phyloP scores from a whole-genome alignment of 2,329 filamentous ascomycete species.

The Aspergillus costaricaensis region DNA sequence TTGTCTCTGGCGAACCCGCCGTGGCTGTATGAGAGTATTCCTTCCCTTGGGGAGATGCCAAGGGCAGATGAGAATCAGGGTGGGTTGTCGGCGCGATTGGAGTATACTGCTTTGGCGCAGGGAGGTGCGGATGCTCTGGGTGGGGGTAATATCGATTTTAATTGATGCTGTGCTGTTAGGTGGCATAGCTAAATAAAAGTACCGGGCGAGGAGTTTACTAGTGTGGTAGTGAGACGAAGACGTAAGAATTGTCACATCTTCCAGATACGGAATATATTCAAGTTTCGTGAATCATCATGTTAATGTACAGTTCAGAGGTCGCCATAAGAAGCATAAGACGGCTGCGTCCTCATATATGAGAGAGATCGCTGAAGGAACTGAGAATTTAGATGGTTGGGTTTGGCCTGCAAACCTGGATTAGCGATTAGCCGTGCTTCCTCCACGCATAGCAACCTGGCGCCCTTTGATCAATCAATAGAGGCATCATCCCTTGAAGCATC shows the following conservation, averaged over 20 bases:
- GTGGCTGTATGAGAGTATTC: constrained; percentile 27
- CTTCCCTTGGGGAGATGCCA: background rate
- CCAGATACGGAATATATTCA: constrained; percentile 11
- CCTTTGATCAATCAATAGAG: background rate
- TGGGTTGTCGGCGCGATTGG: background rate
- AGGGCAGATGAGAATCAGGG: background rate
- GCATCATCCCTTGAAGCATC: too few species aligned
- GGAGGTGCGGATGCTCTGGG: background rate
- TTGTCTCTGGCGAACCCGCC: constrained; percentile 32
- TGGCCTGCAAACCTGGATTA: constrained; percentile 8
- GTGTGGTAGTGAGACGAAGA: background rate
- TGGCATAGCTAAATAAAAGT: too few species aligned
- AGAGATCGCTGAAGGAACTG: background rate
- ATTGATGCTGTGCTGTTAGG: too few species aligned
- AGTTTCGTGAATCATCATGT: constrained; percentile 20
- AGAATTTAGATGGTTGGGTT: background rate
- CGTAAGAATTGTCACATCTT: background rate
- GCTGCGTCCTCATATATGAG: background rate
- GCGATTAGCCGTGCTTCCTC: background rate
- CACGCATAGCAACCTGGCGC: background rate
- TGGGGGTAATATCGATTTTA: background rate
- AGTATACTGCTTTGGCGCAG: background rate
- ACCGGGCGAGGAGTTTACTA: too few species aligned
- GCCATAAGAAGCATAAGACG: background rate
- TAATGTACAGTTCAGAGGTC: constrained; percentile 1